phyloP scores from a whole-genome alignment of 73 alveolate genomes.

The Tetrahymena thermophila region DNA sequence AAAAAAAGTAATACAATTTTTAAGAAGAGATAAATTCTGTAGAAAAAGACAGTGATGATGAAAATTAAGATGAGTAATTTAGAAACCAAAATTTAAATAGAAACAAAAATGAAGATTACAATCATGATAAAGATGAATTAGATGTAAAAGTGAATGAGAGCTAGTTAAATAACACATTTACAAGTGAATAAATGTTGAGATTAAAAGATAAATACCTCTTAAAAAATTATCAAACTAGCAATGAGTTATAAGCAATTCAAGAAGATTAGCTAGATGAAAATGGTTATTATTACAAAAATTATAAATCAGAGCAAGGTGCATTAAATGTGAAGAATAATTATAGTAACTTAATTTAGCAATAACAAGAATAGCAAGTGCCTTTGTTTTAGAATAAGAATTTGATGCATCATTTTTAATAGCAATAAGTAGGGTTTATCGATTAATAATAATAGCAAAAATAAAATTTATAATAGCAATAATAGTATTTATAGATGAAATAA shows the following conservation, averaged over 20 bases:
- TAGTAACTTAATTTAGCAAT: no score
- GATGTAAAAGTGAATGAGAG: background rate
- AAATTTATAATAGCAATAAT: background rate
- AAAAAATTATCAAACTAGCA: background rate
- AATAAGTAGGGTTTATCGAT: background rate
- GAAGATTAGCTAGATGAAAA: background rate
- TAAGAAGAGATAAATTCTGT: background rate
- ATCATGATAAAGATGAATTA: background rate
- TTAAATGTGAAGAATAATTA: no score
- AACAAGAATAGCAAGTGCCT: background rate
- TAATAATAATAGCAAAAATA: no score
- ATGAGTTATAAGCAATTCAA: background rate
- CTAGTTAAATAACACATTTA: no score
- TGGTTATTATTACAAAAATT: background rate
- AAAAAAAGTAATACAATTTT: background rate
- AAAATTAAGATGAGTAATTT: background rate
- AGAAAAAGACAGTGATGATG: background rate
- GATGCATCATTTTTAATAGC: background rate
- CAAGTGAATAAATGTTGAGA: background rate
- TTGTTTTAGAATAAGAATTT: background rate
- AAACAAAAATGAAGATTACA: background rate
- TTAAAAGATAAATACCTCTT: background rate
- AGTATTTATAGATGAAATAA: background rate
- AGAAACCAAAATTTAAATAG: background rate
- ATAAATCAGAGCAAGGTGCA: background rate